Conservation (phyloP, 2,329 filamentous ascomycete genomes). For the Parastagonospora nodorum region DNA sequence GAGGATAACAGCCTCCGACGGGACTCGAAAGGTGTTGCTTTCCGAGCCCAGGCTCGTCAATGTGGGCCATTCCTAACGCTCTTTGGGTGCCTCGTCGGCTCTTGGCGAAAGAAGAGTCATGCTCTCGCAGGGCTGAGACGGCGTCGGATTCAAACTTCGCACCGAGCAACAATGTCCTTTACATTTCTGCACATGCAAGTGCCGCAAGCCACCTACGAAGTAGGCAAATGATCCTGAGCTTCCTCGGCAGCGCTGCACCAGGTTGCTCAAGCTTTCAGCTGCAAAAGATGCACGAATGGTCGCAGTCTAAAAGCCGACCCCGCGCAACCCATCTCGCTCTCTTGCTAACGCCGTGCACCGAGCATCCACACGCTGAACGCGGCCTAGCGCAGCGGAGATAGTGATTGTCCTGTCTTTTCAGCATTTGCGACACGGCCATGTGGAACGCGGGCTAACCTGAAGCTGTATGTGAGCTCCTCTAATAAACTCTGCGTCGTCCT, state of each 20-base stretch:
- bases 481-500: too few species aligned
- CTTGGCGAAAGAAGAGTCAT: not conserved
- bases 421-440: not conserved
- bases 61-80: too few species aligned
- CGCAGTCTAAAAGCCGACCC: too few species aligned
- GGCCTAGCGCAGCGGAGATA: constrained; percentile 12
- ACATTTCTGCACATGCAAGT: not conserved
- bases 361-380: constrained; percentile 6
- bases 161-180: not conserved
- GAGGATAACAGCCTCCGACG: not conserved
- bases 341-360: constrained; percentile 17
- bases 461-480: too few species aligned
- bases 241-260: too few species aligned
- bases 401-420: constrained; percentile 1
- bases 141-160: not conserved
- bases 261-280: too few species aligned
- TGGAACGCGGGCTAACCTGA: not conserved
- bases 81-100: not conserved
- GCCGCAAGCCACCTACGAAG: too few species aligned
- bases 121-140: not conserved
- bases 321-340: constrained; percentile 13
- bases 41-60: not conserved
- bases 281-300: too few species aligned
- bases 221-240: too few species aligned
- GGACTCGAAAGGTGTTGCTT: not conserved